phyloP scores from a whole-genome alignment of 345 rosid species.

The Ceriops zippeliana region DNA sequence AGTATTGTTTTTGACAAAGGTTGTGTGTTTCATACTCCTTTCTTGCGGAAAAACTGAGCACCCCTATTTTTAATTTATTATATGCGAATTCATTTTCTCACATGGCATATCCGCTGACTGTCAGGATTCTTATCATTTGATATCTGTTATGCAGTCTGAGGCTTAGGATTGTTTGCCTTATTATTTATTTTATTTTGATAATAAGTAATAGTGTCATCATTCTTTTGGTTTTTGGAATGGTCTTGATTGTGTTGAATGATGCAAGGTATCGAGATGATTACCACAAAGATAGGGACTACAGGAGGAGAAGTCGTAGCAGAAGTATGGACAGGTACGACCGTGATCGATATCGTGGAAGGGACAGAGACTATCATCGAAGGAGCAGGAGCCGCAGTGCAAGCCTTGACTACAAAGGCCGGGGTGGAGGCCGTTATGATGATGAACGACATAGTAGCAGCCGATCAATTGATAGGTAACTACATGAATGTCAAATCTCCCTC shows the following conservation, averaged over 20 bases:
- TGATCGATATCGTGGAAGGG: slow-evolving; percentile 39
- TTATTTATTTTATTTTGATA: neutral
- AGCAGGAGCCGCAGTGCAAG: slow-evolving; percentile 52
- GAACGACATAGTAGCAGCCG: slow-evolving; percentile 42
- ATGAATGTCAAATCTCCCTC: too few relatives aligned
- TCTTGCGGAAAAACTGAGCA: too few relatives aligned
- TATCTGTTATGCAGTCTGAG: too few relatives aligned
- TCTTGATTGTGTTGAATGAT: neutral
- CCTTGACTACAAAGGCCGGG: slow-evolving; percentile 45
- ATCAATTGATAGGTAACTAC: slow-evolving; percentile 41
- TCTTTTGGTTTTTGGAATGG: neutral
- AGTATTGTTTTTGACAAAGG: too few relatives aligned
- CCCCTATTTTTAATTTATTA: too few relatives aligned
- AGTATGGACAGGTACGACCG: slow-evolving; percentile 47
- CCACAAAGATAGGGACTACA: slow-evolving; percentile 40
- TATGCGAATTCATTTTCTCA: too few relatives aligned
- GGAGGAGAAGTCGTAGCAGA: slow-evolving; percentile 50
- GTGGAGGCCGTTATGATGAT: slow-evolving; percentile 44
- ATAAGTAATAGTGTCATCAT: neutral
- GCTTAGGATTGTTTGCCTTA: neutral
- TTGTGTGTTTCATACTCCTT: too few relatives aligned
- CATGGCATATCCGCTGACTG: too few relatives aligned
- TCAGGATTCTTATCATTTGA: too few relatives aligned
- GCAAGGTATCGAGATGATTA: slow-evolving; percentile 40
- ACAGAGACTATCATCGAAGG: slow-evolving; percentile 36